Conservation (phyloP, 345 rosid species). For the Eucalyptus pauciflora region DNA sequence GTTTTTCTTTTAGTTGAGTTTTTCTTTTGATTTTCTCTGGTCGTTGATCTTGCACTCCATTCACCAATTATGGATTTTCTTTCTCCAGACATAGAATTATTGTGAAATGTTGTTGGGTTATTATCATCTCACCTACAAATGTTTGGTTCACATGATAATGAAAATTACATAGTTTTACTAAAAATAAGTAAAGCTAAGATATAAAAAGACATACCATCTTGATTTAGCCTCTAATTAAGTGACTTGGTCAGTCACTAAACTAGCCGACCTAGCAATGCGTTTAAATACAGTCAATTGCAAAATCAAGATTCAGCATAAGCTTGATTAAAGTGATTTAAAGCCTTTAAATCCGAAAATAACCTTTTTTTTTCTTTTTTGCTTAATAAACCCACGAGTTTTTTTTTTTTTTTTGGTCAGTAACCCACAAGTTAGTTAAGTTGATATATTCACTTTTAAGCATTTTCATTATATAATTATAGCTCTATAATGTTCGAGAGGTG, state of each 20-base stretch:
- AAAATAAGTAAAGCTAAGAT: background rate
- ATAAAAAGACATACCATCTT: background rate
- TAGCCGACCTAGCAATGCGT: background rate
- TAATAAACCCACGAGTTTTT: background rate
- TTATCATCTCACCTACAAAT: background rate
- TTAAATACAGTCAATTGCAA: background rate
- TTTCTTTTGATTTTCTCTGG: background rate
- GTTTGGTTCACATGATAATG: background rate
- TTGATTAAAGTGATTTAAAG: background rate
- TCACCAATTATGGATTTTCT: background rate
- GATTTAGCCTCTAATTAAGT: background rate
- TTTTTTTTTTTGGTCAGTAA: background rate
- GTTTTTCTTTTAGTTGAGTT: background rate
- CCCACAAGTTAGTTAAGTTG: background rate
- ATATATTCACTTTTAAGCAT: background rate
- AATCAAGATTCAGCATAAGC: background rate
- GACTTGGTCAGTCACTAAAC: background rate
- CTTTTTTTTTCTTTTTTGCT: background rate
- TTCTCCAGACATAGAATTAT: background rate
- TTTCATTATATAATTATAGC: background rate
- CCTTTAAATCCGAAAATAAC: background rate
- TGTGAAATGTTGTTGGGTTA: background rate
- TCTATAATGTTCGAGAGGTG: background rate
- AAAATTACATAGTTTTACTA: background rate
- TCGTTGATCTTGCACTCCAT: background rate